phyloP scores from a whole-genome alignment of 208 protist genomes.

The Trypanosoma conorhini region DNA sequence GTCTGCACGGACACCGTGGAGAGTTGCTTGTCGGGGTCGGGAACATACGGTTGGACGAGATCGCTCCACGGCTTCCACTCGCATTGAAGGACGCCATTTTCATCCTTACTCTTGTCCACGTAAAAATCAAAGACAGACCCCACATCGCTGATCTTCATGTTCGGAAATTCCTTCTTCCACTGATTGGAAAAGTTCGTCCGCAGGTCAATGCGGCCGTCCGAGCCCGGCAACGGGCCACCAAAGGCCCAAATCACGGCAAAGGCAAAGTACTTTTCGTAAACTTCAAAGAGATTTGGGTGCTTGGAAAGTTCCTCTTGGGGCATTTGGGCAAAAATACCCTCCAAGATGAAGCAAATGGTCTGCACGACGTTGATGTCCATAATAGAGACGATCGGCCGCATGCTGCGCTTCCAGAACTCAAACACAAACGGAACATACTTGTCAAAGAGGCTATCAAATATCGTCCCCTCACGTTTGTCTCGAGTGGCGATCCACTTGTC shows the following conservation, averaged over 20 bases:
- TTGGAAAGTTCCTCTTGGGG: slow-evolving; percentile 84
- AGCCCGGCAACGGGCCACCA: slow-evolving; percentile 94
- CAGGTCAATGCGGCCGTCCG: slow-evolving; percentile 94
- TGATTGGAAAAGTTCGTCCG: slow-evolving; percentile 95
- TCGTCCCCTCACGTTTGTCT: slow-evolving; percentile 90
- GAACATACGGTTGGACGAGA: slow-evolving; percentile 92
- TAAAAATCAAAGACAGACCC: slow-evolving; percentile 97
- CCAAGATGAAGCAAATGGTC: slow-evolving; percentile 96
- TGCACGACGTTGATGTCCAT: slow-evolving; percentile 97
- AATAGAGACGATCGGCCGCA: slow-evolving; percentile 85
- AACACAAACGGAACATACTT: slow-evolving; percentile 96
- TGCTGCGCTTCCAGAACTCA: slow-evolving; percentile 92
- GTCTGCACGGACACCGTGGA: slow-evolving; percentile 95
- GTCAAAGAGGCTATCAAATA: slow-evolving; percentile 97
- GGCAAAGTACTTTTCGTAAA: slow-evolving; percentile 98
- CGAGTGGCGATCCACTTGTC: slow-evolving; percentile 94
- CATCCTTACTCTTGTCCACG: slow-evolving; percentile 92
- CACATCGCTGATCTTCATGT: slow-evolving; percentile 91
- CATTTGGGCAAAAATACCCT: slow-evolving; percentile 92
- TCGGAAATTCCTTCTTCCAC: slow-evolving; percentile 95
- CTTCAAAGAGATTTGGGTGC: slow-evolving; percentile 86
- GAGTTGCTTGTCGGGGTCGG: slow-evolving; percentile 86
- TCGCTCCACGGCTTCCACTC: slow-evolving; percentile 94
- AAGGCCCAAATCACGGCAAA: slow-evolving; percentile 98
- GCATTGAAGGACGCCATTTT: slow-evolving; percentile 62